A percentile compares a stretch with the other conserved stretches of the same genome.
Evolutionary conservation across 768 basidiomycete species (phyloP).

Genomic region (Calvatia gigantea): DNA sequence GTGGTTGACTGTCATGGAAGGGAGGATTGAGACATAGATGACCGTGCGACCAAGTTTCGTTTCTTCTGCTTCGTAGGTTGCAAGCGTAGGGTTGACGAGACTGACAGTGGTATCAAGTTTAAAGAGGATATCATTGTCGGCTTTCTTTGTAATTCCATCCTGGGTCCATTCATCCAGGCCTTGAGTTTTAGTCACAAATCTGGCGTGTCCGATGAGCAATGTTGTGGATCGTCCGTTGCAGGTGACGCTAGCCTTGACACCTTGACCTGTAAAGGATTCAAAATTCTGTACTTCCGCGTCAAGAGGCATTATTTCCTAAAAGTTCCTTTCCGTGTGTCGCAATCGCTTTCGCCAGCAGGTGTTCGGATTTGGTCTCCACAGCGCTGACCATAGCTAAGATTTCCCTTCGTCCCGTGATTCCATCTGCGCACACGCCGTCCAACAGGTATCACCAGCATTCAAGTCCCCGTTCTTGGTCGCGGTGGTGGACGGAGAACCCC

Average conservation of each 20-base stretch:
- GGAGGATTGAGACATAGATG: slow-evolving; percentile 75
- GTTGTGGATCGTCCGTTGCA: slow-evolving; percentile 51
- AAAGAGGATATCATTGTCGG: slow-evolving; percentile 25
- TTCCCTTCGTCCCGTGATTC: slow-evolving; percentile 52
- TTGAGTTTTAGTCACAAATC: slow-evolving; percentile 49
- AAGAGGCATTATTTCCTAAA: slow-evolving; percentile 36
- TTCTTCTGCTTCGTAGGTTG: slow-evolving; percentile 70
- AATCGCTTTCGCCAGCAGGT: slow-evolving; percentile 93
- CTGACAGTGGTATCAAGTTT: slow-evolving; percentile 3
- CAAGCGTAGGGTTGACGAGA: slow-evolving; percentile 53
- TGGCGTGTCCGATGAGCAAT: slow-evolving; percentile 72
- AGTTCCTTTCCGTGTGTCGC: slow-evolving; percentile 75
- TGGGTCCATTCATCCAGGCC: slow-evolving; percentile 62
- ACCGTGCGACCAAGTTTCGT: slow-evolving; percentile 74
- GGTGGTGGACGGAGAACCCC: slow-evolving; percentile 46
- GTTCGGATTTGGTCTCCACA: slow-evolving; percentile 90
- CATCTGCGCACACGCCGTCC: slow-evolving; percentile 55
- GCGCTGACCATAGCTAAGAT: slow-evolving; percentile 81
- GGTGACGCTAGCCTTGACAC: slow-evolving; percentile 68
- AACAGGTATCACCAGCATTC: slow-evolving; percentile 41
- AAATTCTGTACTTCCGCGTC: slow-evolving; percentile 66
- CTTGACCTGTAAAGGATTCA: slow-evolving; percentile 86
- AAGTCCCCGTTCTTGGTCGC: slow-evolving; percentile 28
- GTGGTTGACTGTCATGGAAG: not conserved
- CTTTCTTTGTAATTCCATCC: slow-evolving; percentile 42